phyloP scores from a whole-genome alignment of 2,329 filamentous ascomycete species.

The Beauveria sp. region DNA sequence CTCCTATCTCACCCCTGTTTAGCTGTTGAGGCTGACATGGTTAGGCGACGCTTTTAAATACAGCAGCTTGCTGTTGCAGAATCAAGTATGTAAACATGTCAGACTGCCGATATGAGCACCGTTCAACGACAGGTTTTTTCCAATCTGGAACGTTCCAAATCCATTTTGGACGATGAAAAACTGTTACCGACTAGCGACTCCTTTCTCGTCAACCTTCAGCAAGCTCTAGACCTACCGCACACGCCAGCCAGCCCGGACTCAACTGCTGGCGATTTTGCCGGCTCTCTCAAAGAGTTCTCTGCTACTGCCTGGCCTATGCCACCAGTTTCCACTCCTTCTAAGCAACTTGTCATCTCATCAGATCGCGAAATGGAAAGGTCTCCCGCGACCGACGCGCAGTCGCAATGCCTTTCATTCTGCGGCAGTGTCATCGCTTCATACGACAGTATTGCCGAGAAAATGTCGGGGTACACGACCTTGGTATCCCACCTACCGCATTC shows the following conservation, averaged over 20 bases:
- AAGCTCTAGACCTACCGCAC: not conserved
- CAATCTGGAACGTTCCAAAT: not conserved
- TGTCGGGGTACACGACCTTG: not conserved
- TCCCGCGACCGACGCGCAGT: not conserved
- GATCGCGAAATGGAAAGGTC: not conserved
- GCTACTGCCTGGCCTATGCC: not conserved
- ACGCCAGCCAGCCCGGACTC: not conserved
- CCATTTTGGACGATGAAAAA: not conserved
- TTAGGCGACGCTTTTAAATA: not conserved
- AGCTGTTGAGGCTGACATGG: not conserved
- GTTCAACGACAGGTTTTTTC: not conserved
- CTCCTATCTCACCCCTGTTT: not conserved
- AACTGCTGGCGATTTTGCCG: not conserved
- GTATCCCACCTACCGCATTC: slow-evolving; percentile 31
- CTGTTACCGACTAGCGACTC: not conserved
- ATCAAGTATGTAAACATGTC: not conserved
- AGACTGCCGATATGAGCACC: not conserved
- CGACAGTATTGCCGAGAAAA: not conserved
- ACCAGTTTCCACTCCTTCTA: not conserved
- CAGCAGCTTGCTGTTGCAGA: not conserved
- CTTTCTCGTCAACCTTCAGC: not conserved
- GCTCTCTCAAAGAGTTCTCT: not conserved
- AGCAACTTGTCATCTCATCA: not conserved
- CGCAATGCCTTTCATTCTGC: not conserved
- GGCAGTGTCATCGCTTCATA: not conserved